Base-by-base conservation (phyloP, 306 rosid species). In the Quercus wislizeni region DNA sequence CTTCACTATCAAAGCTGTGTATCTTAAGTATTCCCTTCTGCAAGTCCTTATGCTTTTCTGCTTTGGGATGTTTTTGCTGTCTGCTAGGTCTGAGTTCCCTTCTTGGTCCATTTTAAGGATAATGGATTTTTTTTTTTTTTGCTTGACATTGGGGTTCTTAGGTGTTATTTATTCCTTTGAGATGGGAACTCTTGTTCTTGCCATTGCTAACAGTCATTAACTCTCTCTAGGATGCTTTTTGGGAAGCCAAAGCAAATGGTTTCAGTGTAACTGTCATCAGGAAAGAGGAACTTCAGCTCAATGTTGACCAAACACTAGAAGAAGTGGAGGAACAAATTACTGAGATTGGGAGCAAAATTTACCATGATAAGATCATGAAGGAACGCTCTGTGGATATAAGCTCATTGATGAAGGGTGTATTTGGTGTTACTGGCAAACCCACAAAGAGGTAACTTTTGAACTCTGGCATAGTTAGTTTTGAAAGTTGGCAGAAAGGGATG, bases 271-370 rank as follows among this genome's bases (percentile, higher is more conserved):
- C 94, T 19, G 99, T 92, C 79, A 89, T 95, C 81, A 91, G 89
- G 80, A 91, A 91, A 87, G 97, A 96, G 19, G 98, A 92, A 85
- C 91, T 95, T 86, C 78, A 90, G 82, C 97, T 92, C 82, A 82
- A 91, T 49, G 93, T 95, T 84, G 99, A 95, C 84, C 92, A 87
- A 85, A 77, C 94, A 52, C 80, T 95, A 55, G 98, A 92, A 86
- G 98, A 92, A 84, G 97, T 88, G 83, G 99, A 95, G 79, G 98
- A 95, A 73, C 88, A 90, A 73, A 87, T 92, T 71, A 49, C 82
- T 19, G 99, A 95, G 82, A 91, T 95, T 65, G 99, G 99, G 69
- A 90, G 99, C 91, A 95, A 95, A 90, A 83, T 95, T 67, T 92
- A 95, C 86, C 99, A 92, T 79, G 98, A 92, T 71, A 83, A 33